phyloP scores from a whole-genome alignment of 257 asterid genomes.

The Penstemon davidsonii region DNA sequence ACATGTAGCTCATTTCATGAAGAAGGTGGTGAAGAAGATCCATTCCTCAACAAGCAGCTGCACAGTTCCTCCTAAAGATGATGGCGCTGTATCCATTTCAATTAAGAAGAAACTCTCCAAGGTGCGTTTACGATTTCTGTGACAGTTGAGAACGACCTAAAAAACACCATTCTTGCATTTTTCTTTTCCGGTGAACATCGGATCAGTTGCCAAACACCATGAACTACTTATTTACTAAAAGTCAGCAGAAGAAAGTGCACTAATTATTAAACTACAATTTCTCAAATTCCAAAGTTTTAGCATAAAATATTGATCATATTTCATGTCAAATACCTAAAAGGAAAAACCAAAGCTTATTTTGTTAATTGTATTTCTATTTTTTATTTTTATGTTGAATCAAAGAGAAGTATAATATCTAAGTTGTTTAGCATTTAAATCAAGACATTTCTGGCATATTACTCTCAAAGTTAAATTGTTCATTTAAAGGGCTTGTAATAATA shows the following conservation, averaged over 20 bases:
- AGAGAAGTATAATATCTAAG: slow-evolving; percentile 13
- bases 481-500: neutral
- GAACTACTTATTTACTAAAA: neutral
- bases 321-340: neutral
- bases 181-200: slow-evolving; percentile 2
- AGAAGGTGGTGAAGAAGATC: slow-evolving; percentile 62
- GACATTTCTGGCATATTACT: slow-evolving; percentile 10
- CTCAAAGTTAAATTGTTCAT: neutral
- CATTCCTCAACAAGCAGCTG: slow-evolving; percentile 41
- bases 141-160: slow-evolving; percentile 16
- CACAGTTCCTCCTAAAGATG: slow-evolving; percentile 40
- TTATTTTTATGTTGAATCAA: slow-evolving; percentile 4
- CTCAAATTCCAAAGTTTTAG: neutral
- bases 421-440: slow-evolving; percentile 14
- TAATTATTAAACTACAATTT: slow-evolving; percentile 10
- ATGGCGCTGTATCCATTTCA: slow-evolving; percentile 40
- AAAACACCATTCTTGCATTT: slow-evolving; percentile 15
- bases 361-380: neutral
- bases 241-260: slow-evolving; percentile 12
- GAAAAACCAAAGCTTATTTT: neutral
- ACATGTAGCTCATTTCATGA: slow-evolving; percentile 45
- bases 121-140: slow-evolving; percentile 47
- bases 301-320: neutral
- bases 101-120: slow-evolving; percentile 59
- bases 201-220: slow-evolving; percentile 18